A percentile compares a stretch with the other conserved stretches of the same genome.
Evolutionary conservation across 2,329 filamentous ascomycete genomes (phyloP).

Genomic region (Arthroderma uncinatum): DNA sequence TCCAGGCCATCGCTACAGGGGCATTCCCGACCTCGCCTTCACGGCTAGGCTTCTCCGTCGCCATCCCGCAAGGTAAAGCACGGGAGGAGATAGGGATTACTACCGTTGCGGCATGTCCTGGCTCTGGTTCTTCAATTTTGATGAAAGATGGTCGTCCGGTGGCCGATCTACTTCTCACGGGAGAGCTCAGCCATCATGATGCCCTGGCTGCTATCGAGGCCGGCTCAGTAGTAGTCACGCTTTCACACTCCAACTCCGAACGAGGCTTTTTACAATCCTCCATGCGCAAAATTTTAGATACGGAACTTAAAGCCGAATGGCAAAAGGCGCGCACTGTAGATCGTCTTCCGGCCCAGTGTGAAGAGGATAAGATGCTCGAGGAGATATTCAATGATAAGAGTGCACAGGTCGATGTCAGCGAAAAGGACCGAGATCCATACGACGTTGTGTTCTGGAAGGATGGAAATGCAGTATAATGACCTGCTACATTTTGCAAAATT

Average conservation of each 20-base stretch:
- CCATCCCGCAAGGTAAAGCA: conserved; percentile 48
- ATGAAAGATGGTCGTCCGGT: conserved; percentile 44
- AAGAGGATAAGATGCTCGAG: conserved; percentile 34
- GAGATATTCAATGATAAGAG: conserved; percentile 41
- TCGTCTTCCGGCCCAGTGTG: conserved; percentile 20
- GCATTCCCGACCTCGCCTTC: conserved; percentile 51
- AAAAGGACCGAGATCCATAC: conserved; percentile 78
- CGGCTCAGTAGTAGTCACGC: conserved; percentile 67
- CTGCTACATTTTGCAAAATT: neutral
- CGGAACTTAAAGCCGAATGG: conserved; percentile 48
- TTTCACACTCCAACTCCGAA: conserved; percentile 93
- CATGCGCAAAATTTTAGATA: conserved; percentile 55
- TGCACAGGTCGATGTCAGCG: conserved; percentile 61
- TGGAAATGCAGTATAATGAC: neutral
- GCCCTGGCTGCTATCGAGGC: conserved; percentile 76
- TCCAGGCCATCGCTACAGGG: conserved; percentile 49
- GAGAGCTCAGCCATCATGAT: conserved; percentile 88
- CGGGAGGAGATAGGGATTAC: conserved; percentile 48
- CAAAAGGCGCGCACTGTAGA: conserved; percentile 36
- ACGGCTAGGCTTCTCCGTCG: conserved; percentile 49
- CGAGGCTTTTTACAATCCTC: conserved; percentile 64
- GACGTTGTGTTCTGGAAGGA: conserved; percentile 41
- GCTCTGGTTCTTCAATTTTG: conserved; percentile 64
- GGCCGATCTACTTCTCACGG: conserved; percentile 78
- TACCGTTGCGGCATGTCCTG: conserved; percentile 77